Conservation (phyloP, 495 filamentous ascomycete species). For the Staphylotrichum tortipilum region DNA sequence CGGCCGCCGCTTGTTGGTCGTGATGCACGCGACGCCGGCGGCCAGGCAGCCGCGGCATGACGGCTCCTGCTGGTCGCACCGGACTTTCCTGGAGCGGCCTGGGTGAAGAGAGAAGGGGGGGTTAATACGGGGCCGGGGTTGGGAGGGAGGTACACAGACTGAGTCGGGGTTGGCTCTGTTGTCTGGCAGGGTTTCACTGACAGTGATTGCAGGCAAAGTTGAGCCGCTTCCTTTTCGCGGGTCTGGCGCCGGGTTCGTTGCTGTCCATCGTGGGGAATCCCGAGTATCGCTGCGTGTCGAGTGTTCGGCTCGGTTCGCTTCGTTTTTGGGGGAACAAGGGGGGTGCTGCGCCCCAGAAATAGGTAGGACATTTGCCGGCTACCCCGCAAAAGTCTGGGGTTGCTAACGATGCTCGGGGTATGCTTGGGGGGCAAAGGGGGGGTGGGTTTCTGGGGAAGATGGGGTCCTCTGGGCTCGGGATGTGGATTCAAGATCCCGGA, state of each 20-base stretch:
- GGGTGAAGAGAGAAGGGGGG: background rate
- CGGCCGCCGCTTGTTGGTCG: background rate
- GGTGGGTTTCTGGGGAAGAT: background rate
- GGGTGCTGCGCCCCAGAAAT: background rate
- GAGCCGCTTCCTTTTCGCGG: background rate
- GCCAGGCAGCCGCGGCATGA: background rate
- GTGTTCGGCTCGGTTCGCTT: background rate
- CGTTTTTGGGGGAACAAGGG: background rate
- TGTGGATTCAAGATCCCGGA: background rate
- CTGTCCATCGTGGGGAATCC: background rate
- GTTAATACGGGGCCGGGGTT: background rate
- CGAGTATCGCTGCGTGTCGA: no score
- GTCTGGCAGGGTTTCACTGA: background rate
- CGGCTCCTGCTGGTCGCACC: background rate
- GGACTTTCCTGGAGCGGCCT: background rate
- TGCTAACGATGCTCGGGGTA: no score
- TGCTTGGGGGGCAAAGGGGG: no score
- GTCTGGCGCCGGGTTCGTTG: background rate
- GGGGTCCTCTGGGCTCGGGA: background rate
- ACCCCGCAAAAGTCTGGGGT: background rate
- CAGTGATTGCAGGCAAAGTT: background rate
- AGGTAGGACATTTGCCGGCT: background rate
- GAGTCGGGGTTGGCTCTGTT: no score
- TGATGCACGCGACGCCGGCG: background rate
- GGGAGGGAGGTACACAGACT: background rate